Evolutionary conservation across 257 asterid genomes (phyloP), one percentile per base, ranked within the genome.

Genomic region (Agastache rugosa): DNA sequence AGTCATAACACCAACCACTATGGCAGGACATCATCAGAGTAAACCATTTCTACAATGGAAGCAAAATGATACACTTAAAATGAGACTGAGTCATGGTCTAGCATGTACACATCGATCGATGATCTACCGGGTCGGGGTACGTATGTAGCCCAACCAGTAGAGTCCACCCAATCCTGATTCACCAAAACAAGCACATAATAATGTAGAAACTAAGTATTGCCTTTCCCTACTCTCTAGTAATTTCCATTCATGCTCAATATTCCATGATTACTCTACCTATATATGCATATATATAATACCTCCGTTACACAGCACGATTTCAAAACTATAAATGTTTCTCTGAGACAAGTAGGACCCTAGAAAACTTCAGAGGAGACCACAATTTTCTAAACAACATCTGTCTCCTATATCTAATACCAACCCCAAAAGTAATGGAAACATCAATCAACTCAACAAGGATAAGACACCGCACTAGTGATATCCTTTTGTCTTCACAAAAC

Each of bases 401-500:
- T 53, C 64, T 41, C 64, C 58, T 11, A 31, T 10, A 17, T 44
- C 70, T 72, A 27, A 39, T 20, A 47, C 27, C 47, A 54, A 12
- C 75, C 71, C 61, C 54, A 35, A 47, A 73, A 35, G 47, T 63
- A 31, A 63, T 62, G 71, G 71, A 22, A 66, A 75, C 74, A 64
- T 55, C 47, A 74, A 54, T 41, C 37, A 51, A 66, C 22, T 55
- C 48, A 29, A 65, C 42, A 63, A 31, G 14, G 45, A 64, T 41
- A 23, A 64, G 69, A 15, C 64, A 69, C 11, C 15, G 37, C 58
- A 69, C 51, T 15, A 69, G 27, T 44, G 59, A 60, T 39, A 39
- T 61, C 45, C 75, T 35, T 71, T 55, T 48, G 20, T 27, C 39
- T 25, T 25, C 42, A 77, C 37, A 41, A 63, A 54, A 11, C 6